Base-by-base conservation (phyloP, 1,284 basidiomycete genomes). In the Irpex sp. region DNA sequence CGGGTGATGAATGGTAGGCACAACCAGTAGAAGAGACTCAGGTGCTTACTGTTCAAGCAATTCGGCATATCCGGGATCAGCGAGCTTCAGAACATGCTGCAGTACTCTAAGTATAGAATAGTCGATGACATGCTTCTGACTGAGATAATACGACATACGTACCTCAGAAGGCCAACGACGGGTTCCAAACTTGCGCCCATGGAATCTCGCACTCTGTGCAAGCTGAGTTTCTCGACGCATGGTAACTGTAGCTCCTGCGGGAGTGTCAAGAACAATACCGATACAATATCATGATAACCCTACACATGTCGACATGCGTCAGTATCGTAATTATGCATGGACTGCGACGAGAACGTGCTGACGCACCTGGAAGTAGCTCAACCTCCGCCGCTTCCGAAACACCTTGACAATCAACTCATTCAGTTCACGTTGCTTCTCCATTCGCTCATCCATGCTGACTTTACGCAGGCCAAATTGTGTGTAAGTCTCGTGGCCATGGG, bases 271-370 rank as follows among this genome's bases (percentile, higher is more conserved):
- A 92, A 91, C 0, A 97, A 68, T 9, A 97, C 93, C 0, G 93
- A 91, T 37, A 94, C 82, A 56, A 98, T 93, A 72, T 97, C 96
- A 73, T 98, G 96, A 73, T 94, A 97, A 49, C 96, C 96, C 87
- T 94, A 51, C 63, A 31, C 51, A 37, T 7, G 34, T 54, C 34
- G 26, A 54, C 34, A 31, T 52, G 4, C 15, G 34, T 11, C 60
- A 26, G 51, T 51, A 44, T 38, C 26, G 38, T 26, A 44, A 44
- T 1, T 11, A 34, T n/a, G 31, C 15, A 54, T 15, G 6, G n/a
- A 9, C 9, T 49, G 60, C 36, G 11, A 61, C 3, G 9, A 13
- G 31, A 17, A 56, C 7, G 38, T 48, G 11, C 9, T 5, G 6
- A 69, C 81, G 38, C 64, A 87, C 91, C 77, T 97, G 94, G 69